Evolutionary conservation across 2,329 filamentous ascomycete genomes (phyloP).

Genomic region (Paracoccidioides lutzii): DNA sequence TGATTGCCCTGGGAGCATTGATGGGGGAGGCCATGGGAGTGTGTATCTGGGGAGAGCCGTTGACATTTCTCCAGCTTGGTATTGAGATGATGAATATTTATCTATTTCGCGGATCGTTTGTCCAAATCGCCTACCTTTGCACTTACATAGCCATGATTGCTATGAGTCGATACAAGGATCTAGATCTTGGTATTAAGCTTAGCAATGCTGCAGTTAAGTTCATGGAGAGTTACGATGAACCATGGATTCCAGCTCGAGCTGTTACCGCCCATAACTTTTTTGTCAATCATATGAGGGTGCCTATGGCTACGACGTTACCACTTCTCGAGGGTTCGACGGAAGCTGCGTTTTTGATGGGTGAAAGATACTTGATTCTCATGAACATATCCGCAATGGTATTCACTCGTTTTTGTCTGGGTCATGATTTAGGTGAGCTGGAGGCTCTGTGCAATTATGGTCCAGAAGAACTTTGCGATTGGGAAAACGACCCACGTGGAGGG

Average conservation of each 20-base stretch:
- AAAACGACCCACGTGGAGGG: slow-evolving; percentile 45
- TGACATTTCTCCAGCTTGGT: slow-evolving; percentile 47
- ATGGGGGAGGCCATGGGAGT: slow-evolving; percentile 46
- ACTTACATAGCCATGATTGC: slow-evolving; percentile 45
- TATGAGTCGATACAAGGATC: slow-evolving; percentile 45
- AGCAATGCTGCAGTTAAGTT: slow-evolving; percentile 41
- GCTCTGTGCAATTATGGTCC: slow-evolving; percentile 43
- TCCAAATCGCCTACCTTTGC: slow-evolving; percentile 47
- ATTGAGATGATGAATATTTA: slow-evolving; percentile 46
- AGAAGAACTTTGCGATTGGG: slow-evolving; percentile 46
- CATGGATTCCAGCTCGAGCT: slow-evolving; percentile 44
- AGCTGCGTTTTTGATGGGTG: slow-evolving; percentile 43
- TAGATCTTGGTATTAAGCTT: slow-evolving; percentile 41
- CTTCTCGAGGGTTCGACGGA: slow-evolving; percentile 44
- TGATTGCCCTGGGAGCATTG: slow-evolving; percentile 40
- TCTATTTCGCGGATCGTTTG: slow-evolving; percentile 41
- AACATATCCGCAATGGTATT: slow-evolving; percentile 48
- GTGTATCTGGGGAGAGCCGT: slow-evolving; percentile 47
- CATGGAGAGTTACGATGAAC: slow-evolving; percentile 39
- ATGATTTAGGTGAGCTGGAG: slow-evolving; percentile 47
- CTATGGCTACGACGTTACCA: slow-evolving; percentile 39
- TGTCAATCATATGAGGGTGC: slow-evolving; percentile 46
- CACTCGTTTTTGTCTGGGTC: slow-evolving; percentile 42
- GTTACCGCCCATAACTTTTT: slow-evolving; percentile 47
- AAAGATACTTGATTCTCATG: slow-evolving; percentile 45